Percentiles rank a stretch among this genome's conserved stretches.
These are phyloP conservation scores for Trichophaea hybrida DNA, from an alignment of 2,329 filamentous ascomycete genomes.

Conservation along the genomic window DNA sequence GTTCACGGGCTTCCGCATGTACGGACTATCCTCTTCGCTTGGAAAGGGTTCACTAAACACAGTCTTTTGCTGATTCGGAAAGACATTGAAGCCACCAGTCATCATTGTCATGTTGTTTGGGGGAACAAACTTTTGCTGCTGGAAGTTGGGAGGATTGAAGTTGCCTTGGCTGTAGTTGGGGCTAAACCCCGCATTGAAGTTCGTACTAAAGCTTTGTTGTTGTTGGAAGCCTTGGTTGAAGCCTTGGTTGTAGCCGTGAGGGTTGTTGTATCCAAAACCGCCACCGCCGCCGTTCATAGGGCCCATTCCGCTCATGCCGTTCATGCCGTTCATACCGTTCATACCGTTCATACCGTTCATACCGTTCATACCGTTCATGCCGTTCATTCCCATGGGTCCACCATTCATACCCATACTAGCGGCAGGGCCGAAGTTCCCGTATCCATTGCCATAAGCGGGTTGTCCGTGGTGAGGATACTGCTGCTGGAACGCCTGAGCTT, in stretches of 20 bases:
- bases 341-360: constrained; percentile 30
- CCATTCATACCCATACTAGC: constrained; percentile 31
- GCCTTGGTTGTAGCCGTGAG: constrained; percentile 8
- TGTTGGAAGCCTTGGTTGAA: constrained; percentile 18
- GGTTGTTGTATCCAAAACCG: constrained; percentile 12
- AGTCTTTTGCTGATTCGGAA: constrained; percentile 45
- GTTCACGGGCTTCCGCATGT: constrained; percentile 92
- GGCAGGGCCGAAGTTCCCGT: constrained; percentile 29
- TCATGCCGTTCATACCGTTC: constrained; percentile 10
- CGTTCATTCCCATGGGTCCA: constrained; percentile 32
- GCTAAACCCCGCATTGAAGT: constrained; percentile 1
- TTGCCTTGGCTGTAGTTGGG: background rate
- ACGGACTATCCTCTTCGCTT: constrained; percentile 70
- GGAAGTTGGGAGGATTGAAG: constrained; percentile 6
- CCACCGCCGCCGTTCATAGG: constrained; percentile 17
- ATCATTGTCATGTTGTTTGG: constrained; percentile 19
- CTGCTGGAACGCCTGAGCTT: constrained; percentile 21
- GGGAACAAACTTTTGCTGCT: background rate
- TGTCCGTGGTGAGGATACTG: constrained; percentile 26
- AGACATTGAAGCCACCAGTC: constrained; percentile 28
- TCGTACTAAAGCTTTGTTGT: constrained; percentile 15
- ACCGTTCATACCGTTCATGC: constrained; percentile 33
- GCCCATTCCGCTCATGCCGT: constrained; percentile 29
- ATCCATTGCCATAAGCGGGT: constrained; percentile 4
- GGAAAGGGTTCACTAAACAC: constrained; percentile 40